Base-by-base conservation (phyloP, 2,329 filamentous ascomycete species). In the Atkinsonella hypoxylon region DNA sequence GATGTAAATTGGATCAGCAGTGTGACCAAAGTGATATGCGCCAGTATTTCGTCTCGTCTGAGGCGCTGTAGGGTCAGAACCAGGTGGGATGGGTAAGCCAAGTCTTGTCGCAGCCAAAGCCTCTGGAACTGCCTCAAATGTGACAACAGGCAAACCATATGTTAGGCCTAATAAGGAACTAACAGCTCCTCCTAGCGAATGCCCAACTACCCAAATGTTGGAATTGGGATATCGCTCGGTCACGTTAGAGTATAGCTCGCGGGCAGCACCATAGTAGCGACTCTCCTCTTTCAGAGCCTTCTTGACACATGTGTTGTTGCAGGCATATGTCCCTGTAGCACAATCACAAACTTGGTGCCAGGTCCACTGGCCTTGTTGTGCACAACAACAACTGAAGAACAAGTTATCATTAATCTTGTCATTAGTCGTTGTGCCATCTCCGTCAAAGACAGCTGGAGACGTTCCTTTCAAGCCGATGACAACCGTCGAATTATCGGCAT, bases 401-500 rank as follows among this genome's bases (percentile, higher is more conserved):
- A 98, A 75, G 64, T 98, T 98, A 68, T 98, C 93, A 65, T 97
- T 98, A 61, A 90, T 75, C 71, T 98, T 98, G 70, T 98, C 93
- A 58, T 95, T 95, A 26, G 89, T 95, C 0, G 91, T 97, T 1
- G 93, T 97, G 48, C 90, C 91, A 38, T 91, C 87, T n/a, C 93
- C 93, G 65, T 97, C 91, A 63, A 96, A 97, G 3, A 97, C 83
- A 12, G 93, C 91, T 2, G 85, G 81, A 1, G 84, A 87, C 0
- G 90, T 96, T 49, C 91, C 93, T 69, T 98, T 98, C 51, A 98
- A 70, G 5, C 89, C 90, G 56, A 97, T 93, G 41, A 97, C 82
- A 49, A 97, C 77, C 1, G 91, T 97, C 36, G 80, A 80, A 66
- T 97, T 96, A 39, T 71, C 79, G 59, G 89, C 81, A 61, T 97